These are phyloP conservation scores for Gracilariopsis chorda DNA, from an alignment of 23 red algal species.

Conservation along the genomic window DNA sequence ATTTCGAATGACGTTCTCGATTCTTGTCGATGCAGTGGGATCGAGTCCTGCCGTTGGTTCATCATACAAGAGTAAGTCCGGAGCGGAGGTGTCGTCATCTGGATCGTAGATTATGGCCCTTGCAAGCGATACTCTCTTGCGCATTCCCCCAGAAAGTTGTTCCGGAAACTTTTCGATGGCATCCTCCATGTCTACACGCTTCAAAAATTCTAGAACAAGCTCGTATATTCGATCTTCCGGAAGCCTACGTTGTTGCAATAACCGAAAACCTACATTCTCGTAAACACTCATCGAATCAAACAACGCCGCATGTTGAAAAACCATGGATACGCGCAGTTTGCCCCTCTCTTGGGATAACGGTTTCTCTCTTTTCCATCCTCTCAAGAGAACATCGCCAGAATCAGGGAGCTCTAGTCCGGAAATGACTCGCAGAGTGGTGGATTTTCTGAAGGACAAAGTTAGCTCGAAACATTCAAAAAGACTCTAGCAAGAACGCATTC, in stretches of 20 bases:
- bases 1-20: conserved; percentile 74
- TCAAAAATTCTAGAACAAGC: conserved; percentile 48
- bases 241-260: conserved; percentile 36
- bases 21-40: conserved; percentile 73
- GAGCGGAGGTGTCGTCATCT: conserved; percentile 23
- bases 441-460: conserved; percentile 50
- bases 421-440: conserved; percentile 78
- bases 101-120: conserved; percentile 75
- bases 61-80: conserved; percentile 68
- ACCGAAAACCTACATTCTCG: conserved; percentile 84
- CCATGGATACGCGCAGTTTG: conserved; percentile 64
- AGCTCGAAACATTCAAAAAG: no score
- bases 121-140: conserved; percentile 63
- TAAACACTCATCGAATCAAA: conserved; percentile 82
- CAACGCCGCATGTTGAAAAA: conserved; percentile 85
- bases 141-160: conserved; percentile 80
- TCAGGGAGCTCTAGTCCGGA: conserved; percentile 71
- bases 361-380: conserved; percentile 32
- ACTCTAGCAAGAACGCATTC: no score
- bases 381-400: conserved; percentile 47
- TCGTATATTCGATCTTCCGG: conserved; percentile 46
- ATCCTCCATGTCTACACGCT: conserved; percentile 52
- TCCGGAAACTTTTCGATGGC: conserved; percentile 54
- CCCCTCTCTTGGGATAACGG: not conserved
- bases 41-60: conserved; percentile 80